phyloP scores from a whole-genome alignment of 2,329 filamentous ascomycete genomes.

The Zalaria sp. region DNA sequence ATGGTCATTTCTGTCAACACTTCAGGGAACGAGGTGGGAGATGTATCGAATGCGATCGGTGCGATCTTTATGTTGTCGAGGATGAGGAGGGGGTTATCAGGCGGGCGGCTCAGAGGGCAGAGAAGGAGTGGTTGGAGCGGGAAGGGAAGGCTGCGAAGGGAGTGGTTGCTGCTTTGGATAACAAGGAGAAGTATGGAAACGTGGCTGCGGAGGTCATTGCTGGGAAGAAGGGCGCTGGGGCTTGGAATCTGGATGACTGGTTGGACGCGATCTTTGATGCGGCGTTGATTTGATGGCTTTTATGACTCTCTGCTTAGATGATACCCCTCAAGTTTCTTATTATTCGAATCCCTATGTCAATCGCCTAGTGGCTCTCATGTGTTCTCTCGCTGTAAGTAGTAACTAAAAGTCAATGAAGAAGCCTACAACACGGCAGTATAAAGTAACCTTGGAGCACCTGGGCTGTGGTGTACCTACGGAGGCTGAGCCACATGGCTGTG shows the following conservation, averaged over 20 bases:
- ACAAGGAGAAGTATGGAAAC: slow-evolving; percentile 3
- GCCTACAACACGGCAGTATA: too few species aligned
- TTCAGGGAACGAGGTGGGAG: slow-evolving; percentile 66
- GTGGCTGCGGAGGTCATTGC: slow-evolving; percentile 12
- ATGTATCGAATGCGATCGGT: slow-evolving; percentile 61
- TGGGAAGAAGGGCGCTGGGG: slow-evolving; percentile 4
- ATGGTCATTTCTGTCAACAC: slow-evolving; percentile 91
- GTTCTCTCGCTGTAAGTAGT: too few species aligned
- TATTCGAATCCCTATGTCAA: too few species aligned
- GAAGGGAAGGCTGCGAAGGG: slow-evolving; percentile 13
- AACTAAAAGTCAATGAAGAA: too few species aligned
- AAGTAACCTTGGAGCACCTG: too few species aligned
- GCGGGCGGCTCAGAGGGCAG: slow-evolving; percentile 26
- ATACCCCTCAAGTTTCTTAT: too few species aligned
- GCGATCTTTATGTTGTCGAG: slow-evolving; percentile 35
- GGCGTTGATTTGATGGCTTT: slow-evolving; percentile 2
- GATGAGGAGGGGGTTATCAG: slow-evolving; percentile 30
- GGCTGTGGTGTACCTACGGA: too few species aligned
- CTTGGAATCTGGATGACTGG: slow-evolving; percentile 8
- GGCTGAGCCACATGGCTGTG: too few species aligned
- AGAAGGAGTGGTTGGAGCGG: slow-evolving; percentile 30
- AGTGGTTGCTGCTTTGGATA: slow-evolving; percentile 4
- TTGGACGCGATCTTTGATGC: slow-evolving; percentile 12
- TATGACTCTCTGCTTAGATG: too few species aligned
- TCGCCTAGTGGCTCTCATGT: too few species aligned